Base-by-base conservation (phyloP, 345 rosid genomes). In the Bruguiera sexangula region DNA sequence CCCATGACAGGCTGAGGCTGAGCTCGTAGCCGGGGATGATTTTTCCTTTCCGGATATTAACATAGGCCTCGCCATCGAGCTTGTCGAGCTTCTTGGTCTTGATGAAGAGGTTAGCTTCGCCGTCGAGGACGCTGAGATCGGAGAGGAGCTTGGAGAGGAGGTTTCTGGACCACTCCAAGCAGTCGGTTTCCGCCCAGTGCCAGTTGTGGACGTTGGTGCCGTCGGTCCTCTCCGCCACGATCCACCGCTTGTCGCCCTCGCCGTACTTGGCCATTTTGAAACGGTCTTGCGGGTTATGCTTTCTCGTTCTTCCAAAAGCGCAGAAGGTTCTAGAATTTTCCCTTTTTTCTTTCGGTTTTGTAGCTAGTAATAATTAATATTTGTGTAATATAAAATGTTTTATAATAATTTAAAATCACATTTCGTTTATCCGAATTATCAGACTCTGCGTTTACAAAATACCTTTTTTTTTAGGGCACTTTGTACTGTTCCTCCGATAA, bases 161-260 rank as follows among this genome's bases (percentile, higher is more conserved):
- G 62, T 63, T 85, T 4, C 91, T 83, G 7, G 99, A 87, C 96
- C 96, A 92, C 19, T 88, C 96, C 9, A 95, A 79, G 67, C 98
- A 95, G 60, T 95, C 82, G 56, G 98, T 95, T 73, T 95, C 98
- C 1, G 98, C 82, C 99, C 98, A 95, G 88, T 95, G 99, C 99
- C 99, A 92, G 85, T 92, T 92, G 73, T 95, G 97, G 58, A 92
- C 98, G 71, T 95, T 95, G 75, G 98, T 81, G 54, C 97, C 99
- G 83, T 95, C 98, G 22, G 94, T 62, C 62, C 99, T 83, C 30
- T 92, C 98, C 56, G 92, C 97, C 0, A 95, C 99, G 85, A 95
- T 95, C 98, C 99, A 95, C 8, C 99, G 89, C 78, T 84, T 92
- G 85, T 95, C 98, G 11, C 99, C 98, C 65, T 95, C 99, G 26